Percentiles rank a stretch among this genome's conserved stretches.
phyloP scores from a whole-genome alignment of 2,329 filamentous ascomycete species.

The Phialemoniopsis sp. region DNA sequence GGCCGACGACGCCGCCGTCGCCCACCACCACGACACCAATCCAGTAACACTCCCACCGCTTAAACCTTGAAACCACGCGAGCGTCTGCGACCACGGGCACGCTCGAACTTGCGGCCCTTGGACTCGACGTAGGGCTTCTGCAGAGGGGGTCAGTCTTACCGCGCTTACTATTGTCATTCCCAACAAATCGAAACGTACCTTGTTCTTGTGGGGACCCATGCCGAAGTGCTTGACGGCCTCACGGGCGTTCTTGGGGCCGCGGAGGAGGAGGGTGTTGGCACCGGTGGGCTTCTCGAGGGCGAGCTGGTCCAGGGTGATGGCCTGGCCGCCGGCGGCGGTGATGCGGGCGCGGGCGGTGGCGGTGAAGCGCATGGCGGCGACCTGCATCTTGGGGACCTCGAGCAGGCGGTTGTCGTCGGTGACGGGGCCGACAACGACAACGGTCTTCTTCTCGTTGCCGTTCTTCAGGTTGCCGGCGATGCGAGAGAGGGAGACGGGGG shows the following conservation, averaged over 20 bases:
- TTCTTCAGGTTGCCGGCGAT: conserved; percentile 69
- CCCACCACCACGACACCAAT: conserved; percentile 2
- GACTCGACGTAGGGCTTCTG: conserved; percentile 95
- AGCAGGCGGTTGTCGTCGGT: conserved; percentile 97
- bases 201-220: conserved; percentile 95
- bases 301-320: conserved; percentile 94
- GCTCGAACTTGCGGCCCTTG: conserved; percentile 99
- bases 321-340: conserved; percentile 87
- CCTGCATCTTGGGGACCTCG: conserved; percentile 83
- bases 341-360: conserved; percentile 93
- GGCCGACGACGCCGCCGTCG: conserved; percentile 10
- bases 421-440: conserved; percentile 91
- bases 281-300: conserved; percentile 93
- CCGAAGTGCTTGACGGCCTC: conserved; percentile 99
- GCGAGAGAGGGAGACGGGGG: conserved; percentile 90
- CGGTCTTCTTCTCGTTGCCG: conserved; percentile 70
- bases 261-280: conserved; percentile 93
- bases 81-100: conserved; percentile 96
- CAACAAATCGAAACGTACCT: conserved; percentile 55
- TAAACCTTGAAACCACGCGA: conserved; percentile 99
- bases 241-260: conserved; percentile 96
- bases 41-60: conserved; percentile 30
- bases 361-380: conserved; percentile 96
- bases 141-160: conserved; percentile 25
- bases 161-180: neutral